These are phyloP conservation scores for Diaporthe batatas DNA, from an alignment of 2,329 filamentous ascomycete species.

Conservation along the genomic window DNA sequence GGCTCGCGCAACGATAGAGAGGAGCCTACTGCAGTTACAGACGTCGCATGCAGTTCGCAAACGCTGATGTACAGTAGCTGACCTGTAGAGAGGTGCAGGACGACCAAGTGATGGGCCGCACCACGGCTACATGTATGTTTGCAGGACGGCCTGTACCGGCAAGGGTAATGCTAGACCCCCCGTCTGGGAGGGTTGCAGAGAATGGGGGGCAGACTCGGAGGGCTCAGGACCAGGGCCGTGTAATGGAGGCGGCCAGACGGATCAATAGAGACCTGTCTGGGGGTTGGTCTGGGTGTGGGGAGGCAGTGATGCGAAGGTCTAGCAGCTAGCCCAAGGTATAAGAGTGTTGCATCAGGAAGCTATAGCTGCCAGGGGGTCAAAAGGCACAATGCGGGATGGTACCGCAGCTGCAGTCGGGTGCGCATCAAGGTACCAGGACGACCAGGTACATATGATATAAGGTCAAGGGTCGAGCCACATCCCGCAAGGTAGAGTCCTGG, in stretches of 20 bases:
- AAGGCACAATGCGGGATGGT: conserved; percentile 37
- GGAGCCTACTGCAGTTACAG: conserved; percentile 48
- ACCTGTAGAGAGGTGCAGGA: conserved; percentile 45
- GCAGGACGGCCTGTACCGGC: conserved; percentile 55
- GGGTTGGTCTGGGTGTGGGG: conserved; percentile 40
- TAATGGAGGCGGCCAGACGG: conserved; percentile 47
- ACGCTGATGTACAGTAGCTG: conserved; percentile 45
- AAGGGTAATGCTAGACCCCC: conserved; percentile 49
- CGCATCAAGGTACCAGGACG: conserved; percentile 31
- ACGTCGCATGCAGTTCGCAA: conserved; percentile 50
- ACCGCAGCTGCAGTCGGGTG: conserved; percentile 32
- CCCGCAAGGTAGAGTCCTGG: conserved; percentile 17
- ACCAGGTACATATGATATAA: conserved; percentile 34
- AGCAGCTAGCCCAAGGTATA: conserved; percentile 36
- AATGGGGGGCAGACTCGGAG: conserved; percentile 44
- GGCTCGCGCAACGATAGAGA: conserved; percentile 34
- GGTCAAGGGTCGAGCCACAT: conserved; percentile 28
- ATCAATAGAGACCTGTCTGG: conserved; percentile 40
- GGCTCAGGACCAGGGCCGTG: conserved; percentile 45
- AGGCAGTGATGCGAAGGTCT: conserved; percentile 38
- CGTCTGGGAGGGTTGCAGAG: conserved; percentile 41
- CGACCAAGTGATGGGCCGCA: conserved; percentile 48
- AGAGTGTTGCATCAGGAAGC: conserved; percentile 37
- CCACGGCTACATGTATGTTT: conserved; percentile 54
- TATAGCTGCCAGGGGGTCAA: conserved; percentile 29